Base-by-base conservation (phyloP, 306 rosid species). In the Calophaca sinica region DNA sequence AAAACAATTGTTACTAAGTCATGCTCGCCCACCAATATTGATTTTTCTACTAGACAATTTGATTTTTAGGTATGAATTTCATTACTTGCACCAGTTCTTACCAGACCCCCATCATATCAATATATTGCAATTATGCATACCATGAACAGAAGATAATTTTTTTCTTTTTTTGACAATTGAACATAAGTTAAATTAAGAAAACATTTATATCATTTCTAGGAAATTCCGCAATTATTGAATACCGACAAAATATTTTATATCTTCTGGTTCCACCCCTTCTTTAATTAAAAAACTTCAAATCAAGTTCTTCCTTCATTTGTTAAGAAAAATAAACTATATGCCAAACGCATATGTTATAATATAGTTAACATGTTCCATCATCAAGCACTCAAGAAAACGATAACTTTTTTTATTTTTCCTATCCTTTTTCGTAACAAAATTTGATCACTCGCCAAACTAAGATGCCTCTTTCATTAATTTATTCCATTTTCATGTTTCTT, bases 21-120 rank as follows among this genome's bases (percentile, higher is more conserved):
- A 60, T 38, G 54, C n/a, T 70, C 71, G 57, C 57, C 75, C 57
- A 60, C 63, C 51, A 60, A 68, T 4, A 28, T 58, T 77, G 76
- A 69, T 29, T 67, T 66, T 75, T 65, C 55, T 31, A 49, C 52
- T 62, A 15, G 7, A 31, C 44, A 8, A 13, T 68, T 50, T 50
- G 73, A 69, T 50, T 35, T 32, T 41, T 6, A 32, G 50, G 64
- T 48, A 49, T 36, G 62, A 35, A 49, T 32, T 60, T 60, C 69
- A 73, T 46, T 42, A 58, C 54, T 57, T n/a, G 45, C 45, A 11
- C n/a, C 9, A 3, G 54, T n/a, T 45, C 0, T 20, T 20, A 0
- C 26, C 26, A 20, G 26, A 20, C 26, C 26, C 26, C 26, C 26
- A 20, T 20, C 26, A 20, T 20, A 20, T 20, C 26, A 20, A 31